Evolutionary conservation across 2,329 filamentous ascomycete genomes (phyloP).

Genomic region (Iodosphaeria phyllophila): DNA sequence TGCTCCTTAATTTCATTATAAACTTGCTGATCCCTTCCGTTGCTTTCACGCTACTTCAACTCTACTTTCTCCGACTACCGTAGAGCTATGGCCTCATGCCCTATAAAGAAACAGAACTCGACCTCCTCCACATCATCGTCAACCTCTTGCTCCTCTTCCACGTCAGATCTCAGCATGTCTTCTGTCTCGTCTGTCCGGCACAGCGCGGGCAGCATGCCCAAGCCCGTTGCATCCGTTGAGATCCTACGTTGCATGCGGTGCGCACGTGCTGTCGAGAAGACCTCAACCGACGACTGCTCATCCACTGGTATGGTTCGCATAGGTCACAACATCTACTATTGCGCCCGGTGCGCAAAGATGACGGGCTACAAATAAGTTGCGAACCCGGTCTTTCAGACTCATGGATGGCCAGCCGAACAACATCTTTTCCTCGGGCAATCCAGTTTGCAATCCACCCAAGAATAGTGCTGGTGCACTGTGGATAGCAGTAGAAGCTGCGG

Average conservation of each 20-base stretch:
- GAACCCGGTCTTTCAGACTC: too few relatives aligned
- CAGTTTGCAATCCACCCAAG: too few relatives aligned
- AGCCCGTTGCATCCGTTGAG: slow-evolving; percentile 32
- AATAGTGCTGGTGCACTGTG: too few relatives aligned
- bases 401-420: too few relatives aligned
- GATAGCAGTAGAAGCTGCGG: too few relatives aligned
- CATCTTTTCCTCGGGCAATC: too few relatives aligned
- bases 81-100: too few relatives aligned
- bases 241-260: slow-evolving; percentile 45
- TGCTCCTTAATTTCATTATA: too few relatives aligned
- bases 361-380: slow-evolving; percentile 39
- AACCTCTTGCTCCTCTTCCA: slow-evolving; percentile 15
- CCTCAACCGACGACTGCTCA: slow-evolving; percentile 37
- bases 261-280: slow-evolving; percentile 38
- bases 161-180: slow-evolving; percentile 24
- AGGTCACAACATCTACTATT: slow-evolving; percentile 48
- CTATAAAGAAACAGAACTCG: slow-evolving; percentile 7
- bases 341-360: slow-evolving; percentile 42
- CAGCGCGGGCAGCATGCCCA: slow-evolving; percentile 29
- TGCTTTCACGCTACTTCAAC: too few relatives aligned
- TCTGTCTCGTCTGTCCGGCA: slow-evolving; percentile 16
- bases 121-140: slow-evolving; percentile 11
- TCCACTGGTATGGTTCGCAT: slow-evolving; percentile 45
- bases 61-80: too few relatives aligned
- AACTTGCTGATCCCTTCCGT: too few relatives aligned